phyloP scores from a whole-genome alignment of 2,329 filamentous ascomycete genomes.

The Pseudomassariella vexata region DNA sequence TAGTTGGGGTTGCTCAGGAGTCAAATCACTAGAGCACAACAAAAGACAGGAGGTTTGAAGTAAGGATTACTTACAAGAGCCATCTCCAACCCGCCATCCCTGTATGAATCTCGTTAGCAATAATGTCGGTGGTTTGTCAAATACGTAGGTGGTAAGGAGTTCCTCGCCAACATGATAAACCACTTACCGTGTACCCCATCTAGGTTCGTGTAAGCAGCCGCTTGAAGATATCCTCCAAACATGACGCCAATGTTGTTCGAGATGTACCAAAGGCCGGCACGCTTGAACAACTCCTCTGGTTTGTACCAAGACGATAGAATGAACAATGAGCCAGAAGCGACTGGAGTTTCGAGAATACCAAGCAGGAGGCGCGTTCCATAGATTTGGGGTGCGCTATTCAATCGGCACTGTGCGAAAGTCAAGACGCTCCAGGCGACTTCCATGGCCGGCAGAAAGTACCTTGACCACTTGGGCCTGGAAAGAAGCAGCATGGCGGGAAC shows the following conservation, averaged over 20 bases:
- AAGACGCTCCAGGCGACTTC: constrained; percentile 11
- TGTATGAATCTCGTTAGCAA: too few relatives aligned
- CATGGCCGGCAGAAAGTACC: constrained; percentile 12
- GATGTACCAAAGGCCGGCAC: constrained; percentile 40
- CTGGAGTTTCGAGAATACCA: constrained; percentile 16
- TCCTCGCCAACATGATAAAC: constrained; percentile 40
- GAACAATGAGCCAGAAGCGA: constrained; percentile 14
- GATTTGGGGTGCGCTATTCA: constrained; percentile 15
- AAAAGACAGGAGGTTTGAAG: too few relatives aligned
- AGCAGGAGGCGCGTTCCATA: constrained; percentile 22
- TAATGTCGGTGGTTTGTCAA: too few relatives aligned
- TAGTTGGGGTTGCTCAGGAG: too few relatives aligned
- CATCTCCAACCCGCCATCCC: constrained; percentile 5
- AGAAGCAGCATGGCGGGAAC: constrained; percentile 13
- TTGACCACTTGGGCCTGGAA: constrained; percentile 9
- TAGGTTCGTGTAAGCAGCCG: constrained; percentile 42
- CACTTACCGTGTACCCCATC: constrained; percentile 37
- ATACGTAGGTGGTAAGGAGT: constrained; percentile 21
- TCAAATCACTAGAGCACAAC: too few relatives aligned
- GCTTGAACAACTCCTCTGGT: constrained; percentile 32
- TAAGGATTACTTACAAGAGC: too few relatives aligned
- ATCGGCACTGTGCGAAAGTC: constrained; percentile 10
- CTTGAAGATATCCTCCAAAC: constrained; percentile 44
- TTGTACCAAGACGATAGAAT: constrained; percentile 25
- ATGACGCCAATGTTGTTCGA: constrained; percentile 40